These are phyloP conservation scores for Aphanomyces astaci DNA, from an alignment of 352 stramenopile species.

Conservation along the genomic window DNA sequence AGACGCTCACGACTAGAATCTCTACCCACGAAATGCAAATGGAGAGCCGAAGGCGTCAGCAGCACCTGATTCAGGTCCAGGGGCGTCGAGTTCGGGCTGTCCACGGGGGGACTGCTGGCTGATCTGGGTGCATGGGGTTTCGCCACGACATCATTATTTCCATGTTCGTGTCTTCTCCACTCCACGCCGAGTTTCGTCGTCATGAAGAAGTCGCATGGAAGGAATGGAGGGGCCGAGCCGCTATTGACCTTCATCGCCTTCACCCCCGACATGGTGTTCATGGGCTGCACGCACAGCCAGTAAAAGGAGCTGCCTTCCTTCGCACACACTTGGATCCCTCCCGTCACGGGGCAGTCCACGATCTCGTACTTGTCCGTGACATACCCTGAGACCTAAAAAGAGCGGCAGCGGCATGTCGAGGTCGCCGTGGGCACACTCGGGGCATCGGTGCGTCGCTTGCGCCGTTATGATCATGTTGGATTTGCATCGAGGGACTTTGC, in stretches of 20 bases:
- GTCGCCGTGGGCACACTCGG: constrained; percentile 34
- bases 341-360: constrained; percentile 41
- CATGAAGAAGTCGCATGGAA: constrained; percentile 35
- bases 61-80: not conserved
- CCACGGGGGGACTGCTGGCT: constrained; percentile 28
- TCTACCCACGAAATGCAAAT: not conserved
- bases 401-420: constrained; percentile 32
- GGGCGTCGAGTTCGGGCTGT: not conserved
- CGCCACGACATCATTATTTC: constrained; percentile 28
- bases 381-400: constrained; percentile 31
- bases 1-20: too few species aligned
- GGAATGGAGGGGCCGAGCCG: constrained; percentile 31
- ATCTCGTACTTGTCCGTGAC: constrained; percentile 40
- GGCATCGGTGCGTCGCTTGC: constrained; percentile 36
- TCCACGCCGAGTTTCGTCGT: constrained; percentile 24
- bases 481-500: constrained; percentile 28
- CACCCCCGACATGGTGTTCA: constrained; percentile 44
- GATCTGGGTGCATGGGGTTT: constrained; percentile 32
- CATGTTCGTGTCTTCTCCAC: constrained; percentile 26
- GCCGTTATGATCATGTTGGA: constrained; percentile 21
- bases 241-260: constrained; percentile 43
- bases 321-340: constrained; percentile 54
- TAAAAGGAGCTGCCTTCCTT: constrained; percentile 58
- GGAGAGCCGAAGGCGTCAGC: too few species aligned
- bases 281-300: constrained; percentile 55